Conservation (phyloP, 306 rosid genomes). For the Vicia villosa region DNA sequence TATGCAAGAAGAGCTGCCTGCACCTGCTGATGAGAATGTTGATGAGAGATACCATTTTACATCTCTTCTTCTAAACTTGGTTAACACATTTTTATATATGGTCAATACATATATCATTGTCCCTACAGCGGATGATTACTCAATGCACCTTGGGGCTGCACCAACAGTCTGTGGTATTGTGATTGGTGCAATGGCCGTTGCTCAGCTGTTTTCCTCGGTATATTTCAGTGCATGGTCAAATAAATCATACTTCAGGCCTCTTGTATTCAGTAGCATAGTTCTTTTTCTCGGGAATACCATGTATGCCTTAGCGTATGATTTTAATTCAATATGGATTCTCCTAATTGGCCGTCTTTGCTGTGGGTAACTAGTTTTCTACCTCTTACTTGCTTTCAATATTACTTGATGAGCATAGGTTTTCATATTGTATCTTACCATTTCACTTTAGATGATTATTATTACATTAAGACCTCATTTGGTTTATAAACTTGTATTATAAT, state of each 20-base stretch:
- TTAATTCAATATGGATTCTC: constrained; percentile 84
- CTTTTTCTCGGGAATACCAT: constrained; percentile 73
- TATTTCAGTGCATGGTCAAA: constrained; percentile 99
- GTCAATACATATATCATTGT: constrained; percentile 97
- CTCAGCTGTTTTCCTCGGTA: constrained; percentile 94
- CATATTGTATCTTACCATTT: constrained; percentile 14
- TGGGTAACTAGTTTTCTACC: constrained; percentile 66
- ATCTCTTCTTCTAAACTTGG: constrained; percentile 90
- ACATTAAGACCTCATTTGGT: constrained; percentile 20
- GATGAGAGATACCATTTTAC: constrained; percentile 71
- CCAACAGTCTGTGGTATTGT: constrained; percentile 97
- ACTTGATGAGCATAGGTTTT: constrained; percentile 28
- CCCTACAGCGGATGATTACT: constrained; percentile 99
- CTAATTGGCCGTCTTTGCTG: constrained; percentile 90
- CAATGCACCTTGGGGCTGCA: constrained; percentile 93
- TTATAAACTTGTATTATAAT: constrained; percentile 29
- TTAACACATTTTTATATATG: constrained; percentile 94
- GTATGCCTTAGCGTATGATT: constrained; percentile 92
- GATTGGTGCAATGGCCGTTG: constrained; percentile 99
- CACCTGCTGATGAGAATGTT: constrained; percentile 64
- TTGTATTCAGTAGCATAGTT: constrained; percentile 86
- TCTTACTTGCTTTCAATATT: constrained; percentile 23
- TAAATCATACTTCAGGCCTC: constrained; percentile 92
- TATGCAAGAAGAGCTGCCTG: constrained; percentile 89
- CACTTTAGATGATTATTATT: constrained; percentile 22